A percentile compares a stretch with the other conserved stretches of the same genome.
phyloP scores from a whole-genome alignment of 164 flowering plant genomes.

The Vitis rotundifolia region DNA sequence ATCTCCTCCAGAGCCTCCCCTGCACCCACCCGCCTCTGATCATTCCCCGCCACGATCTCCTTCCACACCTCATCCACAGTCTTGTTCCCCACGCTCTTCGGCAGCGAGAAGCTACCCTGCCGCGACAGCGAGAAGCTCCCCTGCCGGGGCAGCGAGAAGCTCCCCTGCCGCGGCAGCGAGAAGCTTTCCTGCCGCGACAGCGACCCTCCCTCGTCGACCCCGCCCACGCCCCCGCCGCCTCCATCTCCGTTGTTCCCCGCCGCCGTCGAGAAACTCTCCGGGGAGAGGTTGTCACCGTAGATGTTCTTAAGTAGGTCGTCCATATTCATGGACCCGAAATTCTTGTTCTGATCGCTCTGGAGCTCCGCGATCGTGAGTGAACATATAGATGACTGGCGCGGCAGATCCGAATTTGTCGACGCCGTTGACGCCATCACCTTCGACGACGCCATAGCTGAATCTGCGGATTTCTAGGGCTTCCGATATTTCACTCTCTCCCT shows the following conservation, averaged over 20 bases:
- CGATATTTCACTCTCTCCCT: too few relatives aligned
- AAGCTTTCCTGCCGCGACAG: conserved; percentile 5
- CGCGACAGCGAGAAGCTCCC: conserved; percentile 10
- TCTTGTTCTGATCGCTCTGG: conserved; percentile 9
- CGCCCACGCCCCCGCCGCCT: conserved; percentile 7
- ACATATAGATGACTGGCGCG: conserved; percentile 22
- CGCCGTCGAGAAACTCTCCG: conserved; percentile 7
- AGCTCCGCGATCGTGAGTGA: conserved; percentile 29
- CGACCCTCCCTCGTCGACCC: conserved; percentile 2
- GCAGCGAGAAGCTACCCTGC: conserved; percentile 38
- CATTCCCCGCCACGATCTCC: conserved; percentile 46
- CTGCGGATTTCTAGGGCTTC: conserved; percentile 19
- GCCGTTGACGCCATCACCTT: conserved; percentile 26
- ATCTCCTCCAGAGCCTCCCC: conserved; percentile 43
- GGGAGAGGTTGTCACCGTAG: conserved; percentile 33
- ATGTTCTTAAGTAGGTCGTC: conserved; percentile 71
- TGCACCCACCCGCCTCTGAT: conserved; percentile 18
- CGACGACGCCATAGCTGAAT: conserved; percentile 31
- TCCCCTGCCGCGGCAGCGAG: conserved; percentile 27
- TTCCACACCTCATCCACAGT: conserved; percentile 83
- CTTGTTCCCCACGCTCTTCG: conserved; percentile 39
- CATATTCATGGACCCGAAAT: conserved; percentile 59
- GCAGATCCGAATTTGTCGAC: conserved; percentile 37
- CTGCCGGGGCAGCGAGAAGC: conserved; percentile 38
- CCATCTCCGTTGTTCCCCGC: conserved; percentile 1